phyloP scores from a whole-genome alignment of 2,329 filamentous ascomycete species.

The Fusarium ramigenum region DNA sequence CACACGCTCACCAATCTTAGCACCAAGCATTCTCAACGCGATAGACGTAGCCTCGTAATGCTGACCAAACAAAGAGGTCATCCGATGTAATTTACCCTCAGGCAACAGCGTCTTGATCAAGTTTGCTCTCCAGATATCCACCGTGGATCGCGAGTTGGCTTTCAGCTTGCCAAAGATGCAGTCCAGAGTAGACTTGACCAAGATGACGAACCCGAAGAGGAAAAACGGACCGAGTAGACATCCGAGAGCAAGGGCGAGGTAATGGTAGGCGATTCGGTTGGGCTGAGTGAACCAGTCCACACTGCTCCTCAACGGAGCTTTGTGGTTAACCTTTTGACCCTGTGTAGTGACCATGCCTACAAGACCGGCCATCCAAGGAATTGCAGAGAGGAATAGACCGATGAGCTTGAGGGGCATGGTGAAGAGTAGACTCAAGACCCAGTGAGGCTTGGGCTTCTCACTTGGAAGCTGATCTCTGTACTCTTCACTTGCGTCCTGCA shows the following conservation, averaged over 20 bases:
- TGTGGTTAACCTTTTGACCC: fast-evolving
- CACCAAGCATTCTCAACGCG: neutral
- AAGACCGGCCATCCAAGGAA: slow-evolving; percentile 8
- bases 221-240: slow-evolving; percentile 1
- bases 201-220: neutral
- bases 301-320: neutral
- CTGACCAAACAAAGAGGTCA: neutral
- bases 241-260: neutral
- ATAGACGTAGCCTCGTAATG: slow-evolving; percentile 11
- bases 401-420: neutral
- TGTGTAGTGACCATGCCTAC: neutral
- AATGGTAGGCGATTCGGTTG: neutral
- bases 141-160: neutral
- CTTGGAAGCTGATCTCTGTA: slow-evolving; percentile 8
- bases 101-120: neutral
- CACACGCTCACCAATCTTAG: neutral
- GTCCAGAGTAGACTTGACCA: neutral
- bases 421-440: neutral
- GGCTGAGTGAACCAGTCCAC: slow-evolving; percentile 9
- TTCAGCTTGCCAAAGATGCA: neutral
- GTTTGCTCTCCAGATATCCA: neutral
- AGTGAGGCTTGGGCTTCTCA: neutral
- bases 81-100: neutral
- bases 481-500: slow-evolving; percentile 1
- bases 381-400: neutral